Base-by-base conservation (phyloP, 208 protist species). In the Leishmania gerbilli region DNA sequence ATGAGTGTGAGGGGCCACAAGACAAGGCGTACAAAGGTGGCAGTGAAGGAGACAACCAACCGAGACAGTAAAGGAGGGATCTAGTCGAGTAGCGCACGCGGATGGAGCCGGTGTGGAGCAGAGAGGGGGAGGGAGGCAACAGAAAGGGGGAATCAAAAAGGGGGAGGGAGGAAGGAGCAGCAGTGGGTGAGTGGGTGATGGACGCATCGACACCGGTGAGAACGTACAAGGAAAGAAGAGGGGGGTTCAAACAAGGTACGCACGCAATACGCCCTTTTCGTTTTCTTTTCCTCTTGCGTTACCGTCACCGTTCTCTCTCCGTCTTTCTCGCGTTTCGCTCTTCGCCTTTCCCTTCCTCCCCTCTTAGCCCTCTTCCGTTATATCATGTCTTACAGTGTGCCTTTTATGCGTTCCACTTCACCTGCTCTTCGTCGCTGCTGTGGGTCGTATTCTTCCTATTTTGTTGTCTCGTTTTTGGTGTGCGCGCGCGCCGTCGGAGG, bases 241-340 rank as follows among this genome's bases (percentile, higher is more conserved):
- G 1, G 1, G 13, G 56, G 6, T 0, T 62, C 24, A 7, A 62
- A 31, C 7, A n/a, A 31, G 24, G 56, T n/a, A 15, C 7, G 56
- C 56, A 24, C 24, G 31, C 9, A 31, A 8, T 62, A 62, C 24
- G 24, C 56, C 17, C 56, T 7, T n/a, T 62, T 62, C 24, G 6
- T 71, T 71, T 77, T 58, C 49, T 84, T n/a, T 3, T 60, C 47
- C 11, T 45, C 13, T 74, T 68, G 71, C 42, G 21, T 69, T 71
- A 1, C 13, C 17, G 55, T 17, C 37, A 21, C 49, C 4, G 2
- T 60, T 80, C 31, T 19, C 62, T 67, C 31, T 37, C 27, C 21
- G 6, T 31, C 11, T 31, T 27, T 67, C 60, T 37, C 11, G 13
- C 60, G 11, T 11, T 31, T 11, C 9, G n/a, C 55, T 27, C 55